These are phyloP conservation scores for Persicaria maculosa DNA, from an alignment of 148 eudicot genomes.

Conservation along the genomic window DNA sequence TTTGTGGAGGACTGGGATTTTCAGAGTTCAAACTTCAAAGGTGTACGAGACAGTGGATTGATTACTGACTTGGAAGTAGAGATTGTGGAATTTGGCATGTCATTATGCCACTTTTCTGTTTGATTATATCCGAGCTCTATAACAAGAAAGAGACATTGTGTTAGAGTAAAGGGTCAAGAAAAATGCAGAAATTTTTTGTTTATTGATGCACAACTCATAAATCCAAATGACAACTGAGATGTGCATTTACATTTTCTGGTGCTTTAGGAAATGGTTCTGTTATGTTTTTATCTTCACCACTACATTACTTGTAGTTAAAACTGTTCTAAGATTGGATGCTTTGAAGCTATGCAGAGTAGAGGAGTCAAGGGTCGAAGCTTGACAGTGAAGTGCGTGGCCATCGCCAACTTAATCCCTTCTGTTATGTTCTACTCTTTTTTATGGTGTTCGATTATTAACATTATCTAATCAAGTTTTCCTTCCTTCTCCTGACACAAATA, in stretches of 20 bases:
- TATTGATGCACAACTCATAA: not conserved
- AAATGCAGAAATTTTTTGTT: not conserved
- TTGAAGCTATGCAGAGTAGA: slow-evolving; percentile 60
- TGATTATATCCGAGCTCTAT: too few species aligned
- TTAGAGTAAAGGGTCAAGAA: not conserved
- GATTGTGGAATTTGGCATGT: not conserved
- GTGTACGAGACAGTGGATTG: not conserved
- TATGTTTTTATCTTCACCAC: slow-evolving; percentile 14
- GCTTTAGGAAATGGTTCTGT: slow-evolving; percentile 17
- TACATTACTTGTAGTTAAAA: slow-evolving; percentile 9
- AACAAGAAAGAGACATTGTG: too few species aligned
- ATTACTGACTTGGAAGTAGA: not conserved
- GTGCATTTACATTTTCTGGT: not conserved
- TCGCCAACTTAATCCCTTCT: slow-evolving; percentile 30
- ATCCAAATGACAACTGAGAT: not conserved
- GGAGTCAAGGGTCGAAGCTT: slow-evolving; percentile 43
- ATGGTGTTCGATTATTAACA: slow-evolving; percentile 13
- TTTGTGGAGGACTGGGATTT: not conserved
- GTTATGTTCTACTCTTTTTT: slow-evolving; percentile 12
- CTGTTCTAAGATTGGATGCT: slow-evolving; percentile 25
- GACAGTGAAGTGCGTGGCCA: slow-evolving; percentile 78
- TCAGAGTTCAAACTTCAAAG: not conserved
- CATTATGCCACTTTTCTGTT: not conserved
- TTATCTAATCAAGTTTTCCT: slow-evolving; percentile 12
- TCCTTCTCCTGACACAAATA: slow-evolving; percentile 15